Conservation (phyloP, 306 rosid genomes). For the Neltuma alba region DNA sequence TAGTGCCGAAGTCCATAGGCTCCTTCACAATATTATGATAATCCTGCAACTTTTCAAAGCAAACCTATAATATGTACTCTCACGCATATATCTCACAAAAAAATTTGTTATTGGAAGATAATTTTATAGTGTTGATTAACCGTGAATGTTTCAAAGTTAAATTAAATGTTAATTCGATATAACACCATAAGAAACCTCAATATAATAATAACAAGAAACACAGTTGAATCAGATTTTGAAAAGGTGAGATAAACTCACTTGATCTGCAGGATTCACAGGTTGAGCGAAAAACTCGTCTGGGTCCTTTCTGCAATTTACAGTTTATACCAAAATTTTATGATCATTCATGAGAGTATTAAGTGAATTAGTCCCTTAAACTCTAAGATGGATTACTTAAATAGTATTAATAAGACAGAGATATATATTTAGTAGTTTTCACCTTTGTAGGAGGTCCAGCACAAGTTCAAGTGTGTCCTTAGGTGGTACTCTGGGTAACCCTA, state of each 20-base stretch:
- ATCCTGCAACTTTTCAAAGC: conserved; percentile 5
- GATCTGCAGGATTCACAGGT: conserved; percentile 8
- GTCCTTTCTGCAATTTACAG: conserved; percentile 4
- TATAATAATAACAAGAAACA: background rate
- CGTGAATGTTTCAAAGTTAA: background rate
- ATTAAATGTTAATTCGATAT: too few species aligned
- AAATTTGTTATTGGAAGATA: background rate
- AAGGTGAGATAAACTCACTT: background rate
- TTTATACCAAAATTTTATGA: background rate
- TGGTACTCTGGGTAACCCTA: conserved; percentile 7
- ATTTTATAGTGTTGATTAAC: background rate
- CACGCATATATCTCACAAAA: background rate
- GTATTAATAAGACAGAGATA: background rate
- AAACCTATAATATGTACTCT: background rate
- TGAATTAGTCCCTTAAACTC: background rate
- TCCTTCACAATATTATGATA: background rate
- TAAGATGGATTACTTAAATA: background rate
- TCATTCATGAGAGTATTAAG: background rate
- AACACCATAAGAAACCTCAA: background rate
- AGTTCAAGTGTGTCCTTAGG: conserved; percentile 5
- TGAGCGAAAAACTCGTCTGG: background rate
- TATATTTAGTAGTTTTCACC: conserved; percentile 21
- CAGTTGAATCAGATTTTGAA: background rate
- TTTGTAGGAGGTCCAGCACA: conserved; percentile 21
- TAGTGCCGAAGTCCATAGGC: conserved; percentile 33